phyloP scores from a whole-genome alignment of 768 basidiomycete genomes.

The Thelephora ganbajun region DNA sequence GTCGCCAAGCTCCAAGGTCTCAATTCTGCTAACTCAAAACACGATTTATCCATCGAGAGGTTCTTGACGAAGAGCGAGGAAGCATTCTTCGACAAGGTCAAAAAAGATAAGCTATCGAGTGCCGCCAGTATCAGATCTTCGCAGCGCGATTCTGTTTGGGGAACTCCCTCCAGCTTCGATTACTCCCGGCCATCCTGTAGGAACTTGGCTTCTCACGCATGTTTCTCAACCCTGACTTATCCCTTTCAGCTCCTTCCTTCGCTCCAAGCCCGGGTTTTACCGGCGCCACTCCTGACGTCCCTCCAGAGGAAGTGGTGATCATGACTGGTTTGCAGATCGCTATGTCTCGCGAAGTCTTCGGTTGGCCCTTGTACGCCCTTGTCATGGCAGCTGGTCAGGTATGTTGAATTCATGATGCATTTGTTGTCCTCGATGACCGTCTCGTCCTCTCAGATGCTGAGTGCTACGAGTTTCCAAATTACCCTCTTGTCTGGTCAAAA shows the following conservation, averaged over 20 bases:
- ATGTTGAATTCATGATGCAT: constrained; percentile 11
- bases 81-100: constrained; percentile 82
- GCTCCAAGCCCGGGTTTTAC: constrained; percentile 33
- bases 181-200: constrained; percentile 68
- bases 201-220: constrained; percentile 17
- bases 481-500: constrained; percentile 81
- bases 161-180: constrained; percentile 42
- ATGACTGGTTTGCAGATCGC: constrained; percentile 81
- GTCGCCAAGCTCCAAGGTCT: constrained; percentile 71
- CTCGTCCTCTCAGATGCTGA: constrained; percentile 44
- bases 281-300: constrained; percentile 19
- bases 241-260: constrained; percentile 15
- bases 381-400: constrained; percentile 77
- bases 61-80: constrained; percentile 87
- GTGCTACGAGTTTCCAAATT: constrained; percentile 90
- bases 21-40: constrained; percentile 78
- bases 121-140: constrained; percentile 72
- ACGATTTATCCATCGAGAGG: constrained; percentile 85
- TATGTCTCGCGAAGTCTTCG: constrained; percentile 63
- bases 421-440: background rate
- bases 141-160: constrained; percentile 72
- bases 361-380: constrained; percentile 89
- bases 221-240: constrained; percentile 11
- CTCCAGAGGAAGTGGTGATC: constrained; percentile 38
- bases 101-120: constrained; percentile 75